Base-by-base conservation (phyloP, 345 rosid species). In the Eucalyptus polyanthemos region DNA sequence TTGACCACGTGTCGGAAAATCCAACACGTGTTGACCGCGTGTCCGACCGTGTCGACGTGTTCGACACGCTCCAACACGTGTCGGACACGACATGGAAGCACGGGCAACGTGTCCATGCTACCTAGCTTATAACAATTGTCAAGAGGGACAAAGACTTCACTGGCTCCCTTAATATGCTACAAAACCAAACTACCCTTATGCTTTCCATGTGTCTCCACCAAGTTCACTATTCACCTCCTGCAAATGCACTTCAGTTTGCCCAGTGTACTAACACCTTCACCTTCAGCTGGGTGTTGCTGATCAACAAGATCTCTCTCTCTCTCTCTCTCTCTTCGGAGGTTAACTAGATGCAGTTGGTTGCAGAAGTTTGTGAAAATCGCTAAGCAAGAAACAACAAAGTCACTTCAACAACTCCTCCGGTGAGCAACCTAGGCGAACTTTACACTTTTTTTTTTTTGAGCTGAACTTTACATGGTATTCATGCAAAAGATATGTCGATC, bases 21-120 rank as follows among this genome's bases (percentile, higher is more conserved):
- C 19, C 19, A 50, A 15, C 53, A 15, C 0, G 8, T 19, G 0
- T 50, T 15, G 7, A 15, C 7, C 7, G 53, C 0, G 53, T 50
- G 53, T 1, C 53, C 0, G 0, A 50, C 53, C 8, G 0, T 50
- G 53, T 50, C 7, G 53, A 50, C 1, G 53, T 50, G 53, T 50
- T 1, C 2, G 19, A 50, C 53, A 50, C 0, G 1, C 53, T 50
- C 1, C 19, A 50, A 15, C 53, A 50, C 0, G 1, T 50, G 53
- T 50, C 53, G 3, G 3, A 50, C 19, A 50, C 7, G 1, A 50
- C 53, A 50, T 0, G 0, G 8, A 50, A 50, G 53, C 53, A 50
- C 8, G 3, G 53, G 1, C 19, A 50, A 50, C 1, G 1, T 50
- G 53, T 50, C 53, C 19, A 15, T 50, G 53, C 53, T 50, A 50